Percentiles rank a stretch among this genome's conserved stretches.
phyloP scores from a whole-genome alignment of 306 rosid genomes.

The Alnus glutinosa region DNA sequence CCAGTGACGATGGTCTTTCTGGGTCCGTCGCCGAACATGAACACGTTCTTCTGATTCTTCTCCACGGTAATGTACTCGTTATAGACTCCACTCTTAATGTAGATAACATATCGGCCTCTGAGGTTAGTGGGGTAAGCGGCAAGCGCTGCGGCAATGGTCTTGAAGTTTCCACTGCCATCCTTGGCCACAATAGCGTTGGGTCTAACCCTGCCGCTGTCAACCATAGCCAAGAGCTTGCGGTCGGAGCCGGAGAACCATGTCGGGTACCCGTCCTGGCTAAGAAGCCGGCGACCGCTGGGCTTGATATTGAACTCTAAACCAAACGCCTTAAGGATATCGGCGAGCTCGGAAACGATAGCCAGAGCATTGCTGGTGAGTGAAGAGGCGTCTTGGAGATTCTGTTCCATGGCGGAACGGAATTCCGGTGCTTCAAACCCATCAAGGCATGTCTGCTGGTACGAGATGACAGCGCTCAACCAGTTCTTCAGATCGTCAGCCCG shows the following conservation, averaged over 20 bases:
- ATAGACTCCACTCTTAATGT: slow-evolving; percentile 69
- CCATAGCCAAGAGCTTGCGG: slow-evolving; percentile 46
- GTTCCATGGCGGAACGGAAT: not conserved
- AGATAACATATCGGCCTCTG: slow-evolving; percentile 48
- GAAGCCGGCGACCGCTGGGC: slow-evolving; percentile 52
- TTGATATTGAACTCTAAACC: slow-evolving; percentile 38
- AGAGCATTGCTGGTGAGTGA: slow-evolving; percentile 54
- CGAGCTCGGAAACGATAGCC: slow-evolving; percentile 41
- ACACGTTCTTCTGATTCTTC: slow-evolving; percentile 24
- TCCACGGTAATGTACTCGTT: slow-evolving; percentile 45
- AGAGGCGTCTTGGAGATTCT: slow-evolving; percentile 3
- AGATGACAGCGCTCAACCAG: slow-evolving; percentile 64
- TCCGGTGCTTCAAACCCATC: slow-evolving; percentile 37
- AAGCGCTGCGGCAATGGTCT: slow-evolving; percentile 48
- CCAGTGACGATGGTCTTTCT: slow-evolving; percentile 57
- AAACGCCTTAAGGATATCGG: slow-evolving; percentile 28
- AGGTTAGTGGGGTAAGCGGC: slow-evolving; percentile 42
- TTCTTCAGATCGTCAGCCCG: slow-evolving; percentile 45
- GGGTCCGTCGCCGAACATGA: slow-evolving; percentile 78
- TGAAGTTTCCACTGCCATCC: slow-evolving; percentile 64
- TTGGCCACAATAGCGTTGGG: slow-evolving; percentile 68
- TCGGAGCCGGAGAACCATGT: slow-evolving; percentile 54
- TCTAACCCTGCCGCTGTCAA: not conserved
- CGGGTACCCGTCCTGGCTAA: slow-evolving; percentile 50
- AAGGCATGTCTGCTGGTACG: slow-evolving; percentile 50